These are phyloP conservation scores for Handroanthus guayacan DNA, from an alignment of 257 asterid genomes.

Conservation along the genomic window DNA sequence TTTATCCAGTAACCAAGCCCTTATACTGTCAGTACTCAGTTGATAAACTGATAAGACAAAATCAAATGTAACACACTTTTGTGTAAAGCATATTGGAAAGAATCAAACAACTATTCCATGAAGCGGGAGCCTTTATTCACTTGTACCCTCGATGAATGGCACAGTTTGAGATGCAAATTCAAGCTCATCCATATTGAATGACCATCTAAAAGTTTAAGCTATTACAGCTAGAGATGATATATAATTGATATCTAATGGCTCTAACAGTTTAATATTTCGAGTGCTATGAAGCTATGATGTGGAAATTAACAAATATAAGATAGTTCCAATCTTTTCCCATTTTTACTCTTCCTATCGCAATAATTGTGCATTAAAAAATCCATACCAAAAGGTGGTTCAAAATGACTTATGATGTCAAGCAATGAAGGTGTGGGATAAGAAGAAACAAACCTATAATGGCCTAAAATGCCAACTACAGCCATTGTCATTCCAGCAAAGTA, in stretches of 20 bases:
- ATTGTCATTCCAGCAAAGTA: constrained; percentile 95
- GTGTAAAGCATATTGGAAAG: no score
- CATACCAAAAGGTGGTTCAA: not conserved
- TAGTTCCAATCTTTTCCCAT: not conserved
- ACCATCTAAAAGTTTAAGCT: not conserved
- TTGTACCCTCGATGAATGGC: not conserved
- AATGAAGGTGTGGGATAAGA: not conserved
- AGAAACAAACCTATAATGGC: constrained; percentile 75
- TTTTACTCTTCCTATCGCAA: not conserved
- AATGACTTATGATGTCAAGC: not conserved
- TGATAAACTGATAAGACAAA: not conserved
- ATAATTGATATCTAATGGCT: not conserved
- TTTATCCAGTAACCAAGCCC: not conserved
- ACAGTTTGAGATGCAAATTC: not conserved
- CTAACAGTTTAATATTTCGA: not conserved
- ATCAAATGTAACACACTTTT: not conserved
- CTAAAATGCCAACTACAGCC: constrained; percentile 92
- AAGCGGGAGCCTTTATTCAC: not conserved
- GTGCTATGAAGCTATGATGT: not conserved
- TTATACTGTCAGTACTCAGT: not conserved
- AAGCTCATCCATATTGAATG: not conserved
- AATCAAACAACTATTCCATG: not conserved
- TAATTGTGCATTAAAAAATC: not conserved
- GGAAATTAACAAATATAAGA: not conserved
- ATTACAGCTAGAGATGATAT: not conserved